Percentiles rank a stretch among this genome's conserved stretches.
These are phyloP conservation scores for Coniochaeta ligniaria DNA, from an alignment of 2,329 filamentous ascomycete genomes.

Conservation along the genomic window DNA sequence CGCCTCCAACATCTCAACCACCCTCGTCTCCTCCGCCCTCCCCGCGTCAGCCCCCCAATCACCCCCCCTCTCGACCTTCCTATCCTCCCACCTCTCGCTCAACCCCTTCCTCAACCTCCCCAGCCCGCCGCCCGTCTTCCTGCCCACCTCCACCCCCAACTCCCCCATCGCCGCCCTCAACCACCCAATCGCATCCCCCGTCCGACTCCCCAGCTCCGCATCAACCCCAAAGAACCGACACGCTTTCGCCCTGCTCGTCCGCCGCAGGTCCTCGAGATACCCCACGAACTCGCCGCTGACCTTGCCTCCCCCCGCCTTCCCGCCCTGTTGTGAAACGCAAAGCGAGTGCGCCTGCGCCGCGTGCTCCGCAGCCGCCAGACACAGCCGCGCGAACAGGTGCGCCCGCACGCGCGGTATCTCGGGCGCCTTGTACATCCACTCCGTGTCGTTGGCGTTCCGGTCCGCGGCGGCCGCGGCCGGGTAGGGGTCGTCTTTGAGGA, in stretches of 20 bases:
- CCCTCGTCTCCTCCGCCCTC: constrained; percentile 72
- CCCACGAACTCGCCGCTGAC: constrained; percentile 59
- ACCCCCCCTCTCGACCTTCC: constrained; percentile 64
- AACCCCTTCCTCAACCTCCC: constrained; percentile 66
- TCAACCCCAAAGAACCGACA: constrained; percentile 89
- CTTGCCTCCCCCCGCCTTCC: constrained; percentile 33
- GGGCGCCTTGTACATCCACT: constrained; percentile 95
- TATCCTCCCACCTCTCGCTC: constrained; percentile 72
- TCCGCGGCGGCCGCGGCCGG: constrained; percentile 74
- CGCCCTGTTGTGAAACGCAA: constrained; percentile 25
- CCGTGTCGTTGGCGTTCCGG: constrained; percentile 74
- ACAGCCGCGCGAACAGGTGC: constrained; percentile 80
- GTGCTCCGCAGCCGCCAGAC: constrained; percentile 82
- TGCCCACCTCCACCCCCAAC: constrained; percentile 55
- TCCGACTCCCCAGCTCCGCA: constrained; percentile 73
- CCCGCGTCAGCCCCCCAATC: constrained; percentile 81
- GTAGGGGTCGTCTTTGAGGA: constrained; percentile 92
- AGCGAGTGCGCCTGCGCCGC: constrained; percentile 62
- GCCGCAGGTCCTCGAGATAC: constrained; percentile 70
- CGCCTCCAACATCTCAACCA: constrained; percentile 76
- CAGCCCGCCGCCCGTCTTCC: constrained; percentile 51
- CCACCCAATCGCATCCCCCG: constrained; percentile 83
- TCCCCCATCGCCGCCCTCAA: constrained; percentile 69
- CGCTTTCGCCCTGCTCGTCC: constrained; percentile 73
- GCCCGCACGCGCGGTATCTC: constrained; percentile 84